phyloP scores from a whole-genome alignment of 1,139 yeast genomes.

The Pichia sp. region DNA sequence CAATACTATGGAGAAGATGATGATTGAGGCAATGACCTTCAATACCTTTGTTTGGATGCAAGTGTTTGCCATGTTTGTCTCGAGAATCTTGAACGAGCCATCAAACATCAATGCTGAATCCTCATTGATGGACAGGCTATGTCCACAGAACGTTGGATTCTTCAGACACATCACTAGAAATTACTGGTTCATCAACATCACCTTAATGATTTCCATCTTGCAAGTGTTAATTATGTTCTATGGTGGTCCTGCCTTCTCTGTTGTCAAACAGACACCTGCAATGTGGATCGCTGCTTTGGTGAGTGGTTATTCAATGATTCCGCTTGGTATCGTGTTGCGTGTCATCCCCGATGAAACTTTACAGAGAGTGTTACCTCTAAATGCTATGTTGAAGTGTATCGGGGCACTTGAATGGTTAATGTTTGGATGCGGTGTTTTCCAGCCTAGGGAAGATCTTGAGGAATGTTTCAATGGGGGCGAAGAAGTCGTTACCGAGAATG shows the following conservation, averaged over 20 bases:
- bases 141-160: conserved; percentile 63
- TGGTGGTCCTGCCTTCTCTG: conserved; percentile 93
- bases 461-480: conserved; percentile 5
- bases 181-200: conserved; percentile 70
- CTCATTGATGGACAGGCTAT: conserved; percentile 50
- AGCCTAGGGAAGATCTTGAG: background rate
- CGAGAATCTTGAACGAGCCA: conserved; percentile 81
- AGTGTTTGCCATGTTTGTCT: conserved; percentile 85
- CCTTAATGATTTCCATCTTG: conserved; percentile 66
- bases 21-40: conserved; percentile 79
- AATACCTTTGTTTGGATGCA: conserved; percentile 98
- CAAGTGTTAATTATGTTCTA: conserved; percentile 91
- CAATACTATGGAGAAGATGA: conserved; percentile 43
- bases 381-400: conserved; percentile 46
- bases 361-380: conserved; percentile 58
- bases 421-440: conserved; percentile 26
- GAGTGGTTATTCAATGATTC: conserved; percentile 78
- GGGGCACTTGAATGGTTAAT: conserved; percentile 37
- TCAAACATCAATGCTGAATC: conserved; percentile 51
- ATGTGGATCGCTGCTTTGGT: conserved; percentile 89
- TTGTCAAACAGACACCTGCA: conserved; percentile 68
- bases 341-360: conserved; percentile 81
- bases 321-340: conserved; percentile 70
- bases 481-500: background rate
- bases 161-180: conserved; percentile 76